These are phyloP conservation scores for Xenosphaeropsis pyriputrescens DNA, from an alignment of 2,329 filamentous ascomycete species.

Conservation along the genomic window DNA sequence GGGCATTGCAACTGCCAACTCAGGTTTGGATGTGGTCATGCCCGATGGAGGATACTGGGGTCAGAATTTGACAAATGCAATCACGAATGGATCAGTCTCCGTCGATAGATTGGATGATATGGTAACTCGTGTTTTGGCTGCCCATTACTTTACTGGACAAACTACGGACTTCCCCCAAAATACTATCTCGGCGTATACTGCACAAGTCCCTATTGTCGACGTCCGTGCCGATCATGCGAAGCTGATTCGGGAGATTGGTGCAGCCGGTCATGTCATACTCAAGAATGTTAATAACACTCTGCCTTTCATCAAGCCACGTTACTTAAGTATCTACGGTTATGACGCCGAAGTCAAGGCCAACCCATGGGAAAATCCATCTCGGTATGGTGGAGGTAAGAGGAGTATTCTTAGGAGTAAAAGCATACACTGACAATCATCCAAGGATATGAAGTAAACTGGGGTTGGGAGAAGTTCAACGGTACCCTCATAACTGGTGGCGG, in stretches of 20 bases:
- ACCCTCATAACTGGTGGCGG: background rate
- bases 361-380: background rate
- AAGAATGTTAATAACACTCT: slow-evolving; percentile 38
- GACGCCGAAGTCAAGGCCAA: slow-evolving; percentile 23
- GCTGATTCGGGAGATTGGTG: slow-evolving; percentile 37
- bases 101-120: slow-evolving; percentile 86
- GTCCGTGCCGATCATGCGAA: slow-evolving; percentile 22
- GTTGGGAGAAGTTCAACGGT: background rate
- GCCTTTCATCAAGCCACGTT: slow-evolving; percentile 29
- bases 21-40: slow-evolving; percentile 82
- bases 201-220: slow-evolving; percentile 22
- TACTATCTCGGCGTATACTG: background rate
- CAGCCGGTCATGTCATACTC: slow-evolving; percentile 50
- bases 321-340: slow-evolving; percentile 46
- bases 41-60: slow-evolving; percentile 43
- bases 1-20: slow-evolving; percentile 43
- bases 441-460: no score
- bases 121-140: slow-evolving; percentile 66
- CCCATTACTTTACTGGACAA: slow-evolving; percentile 48
- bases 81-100: slow-evolving; percentile 80
- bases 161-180: no score
- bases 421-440: background rate
- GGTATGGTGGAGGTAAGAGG: background rate
- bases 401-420: background rate
- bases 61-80: slow-evolving; percentile 52